phyloP scores from a whole-genome alignment of 176 grass and related monocot species.

The Carex myosuroides region DNA sequence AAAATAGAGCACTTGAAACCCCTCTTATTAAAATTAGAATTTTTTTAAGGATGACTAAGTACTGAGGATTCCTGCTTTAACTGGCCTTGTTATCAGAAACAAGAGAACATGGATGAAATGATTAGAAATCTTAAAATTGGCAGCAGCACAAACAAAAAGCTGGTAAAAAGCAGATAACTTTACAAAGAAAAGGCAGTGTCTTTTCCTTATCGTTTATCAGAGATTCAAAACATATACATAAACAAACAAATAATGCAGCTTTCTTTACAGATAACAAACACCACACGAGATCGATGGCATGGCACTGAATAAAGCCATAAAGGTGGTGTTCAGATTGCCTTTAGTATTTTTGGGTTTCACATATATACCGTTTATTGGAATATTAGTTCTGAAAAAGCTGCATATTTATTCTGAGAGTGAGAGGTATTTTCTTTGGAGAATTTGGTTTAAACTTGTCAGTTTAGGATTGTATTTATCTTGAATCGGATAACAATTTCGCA shows the following conservation, averaged over 20 bases:
- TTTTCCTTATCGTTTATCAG: not conserved
- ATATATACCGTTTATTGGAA: not conserved
- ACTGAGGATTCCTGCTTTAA: not conserved
- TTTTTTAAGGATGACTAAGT: not conserved
- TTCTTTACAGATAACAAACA: conserved; percentile 5
- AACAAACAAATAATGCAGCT: conserved; percentile 10
- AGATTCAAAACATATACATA: not conserved
- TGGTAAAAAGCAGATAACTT: conserved; percentile 15
- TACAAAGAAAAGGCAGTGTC: not conserved
- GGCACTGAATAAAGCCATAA: not conserved
- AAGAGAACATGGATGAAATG: conserved; percentile 15
- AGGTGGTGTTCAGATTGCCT: not conserved
- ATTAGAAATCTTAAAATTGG: conserved; percentile 12
- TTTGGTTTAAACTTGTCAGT: not conserved
- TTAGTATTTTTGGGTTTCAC: not conserved
- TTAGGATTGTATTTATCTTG: not conserved
- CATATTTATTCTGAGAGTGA: not conserved
- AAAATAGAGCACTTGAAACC: no score
- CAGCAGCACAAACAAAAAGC: conserved; percentile 15
- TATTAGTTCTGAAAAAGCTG: not conserved
- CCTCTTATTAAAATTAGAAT: not conserved
- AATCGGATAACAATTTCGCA: not conserved
- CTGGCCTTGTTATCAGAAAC: not conserved
- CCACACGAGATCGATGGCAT: not conserved
- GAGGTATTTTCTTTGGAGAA: not conserved